Percentiles rank a stretch among this genome's conserved stretches.
These are phyloP conservation scores for Leccinum laetum DNA, from an alignment of 1,284 basidiomycete species.

Conservation along the genomic window DNA sequence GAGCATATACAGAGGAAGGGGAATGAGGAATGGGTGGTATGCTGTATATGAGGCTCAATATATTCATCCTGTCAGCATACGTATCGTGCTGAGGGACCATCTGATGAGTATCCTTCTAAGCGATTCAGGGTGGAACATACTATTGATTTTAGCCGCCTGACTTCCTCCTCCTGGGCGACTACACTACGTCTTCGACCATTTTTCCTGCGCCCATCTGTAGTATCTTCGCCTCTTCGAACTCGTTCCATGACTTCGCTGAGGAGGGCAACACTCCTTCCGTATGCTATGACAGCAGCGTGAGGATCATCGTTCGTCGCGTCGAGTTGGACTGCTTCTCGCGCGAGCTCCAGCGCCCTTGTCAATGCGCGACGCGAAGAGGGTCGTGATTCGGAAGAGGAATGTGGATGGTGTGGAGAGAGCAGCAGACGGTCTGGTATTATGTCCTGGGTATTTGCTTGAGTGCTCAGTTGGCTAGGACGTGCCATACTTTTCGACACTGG, in stretches of 20 bases:
- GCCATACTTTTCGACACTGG: constrained; percentile 54
- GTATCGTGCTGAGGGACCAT: constrained; percentile 69
- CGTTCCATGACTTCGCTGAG: constrained; percentile 87
- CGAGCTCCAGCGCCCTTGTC: constrained; percentile 78
- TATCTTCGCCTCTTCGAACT: constrained; percentile 79
- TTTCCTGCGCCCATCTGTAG: constrained; percentile 56
- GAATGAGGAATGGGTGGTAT: constrained; percentile 73
- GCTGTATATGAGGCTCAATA: constrained; percentile 81
- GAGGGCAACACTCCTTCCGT: constrained; percentile 78
- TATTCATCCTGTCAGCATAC: constrained; percentile 87
- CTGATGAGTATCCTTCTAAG: constrained; percentile 14
- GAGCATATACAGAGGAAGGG: constrained; percentile 50
- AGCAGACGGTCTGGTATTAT: constrained; percentile 43
- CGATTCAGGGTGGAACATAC: constrained; percentile 46
- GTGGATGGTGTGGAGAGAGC: constrained; percentile 42
- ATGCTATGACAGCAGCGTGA: constrained; percentile 76
- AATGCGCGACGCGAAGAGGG: constrained; percentile 78
- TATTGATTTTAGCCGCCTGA: constrained; percentile 76
- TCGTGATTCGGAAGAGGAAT: constrained; percentile 39
- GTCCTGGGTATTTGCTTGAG: constrained; percentile 36
- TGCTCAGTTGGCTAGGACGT: constrained; percentile 37
- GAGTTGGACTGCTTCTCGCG: constrained; percentile 77
- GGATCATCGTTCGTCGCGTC: constrained; percentile 83
- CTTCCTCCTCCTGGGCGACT: constrained; percentile 83
- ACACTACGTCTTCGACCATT: constrained; percentile 71